Evolutionary conservation across 352 stramenopile genomes (phyloP).

Genomic region (Saprolegnia diclina): DNA sequence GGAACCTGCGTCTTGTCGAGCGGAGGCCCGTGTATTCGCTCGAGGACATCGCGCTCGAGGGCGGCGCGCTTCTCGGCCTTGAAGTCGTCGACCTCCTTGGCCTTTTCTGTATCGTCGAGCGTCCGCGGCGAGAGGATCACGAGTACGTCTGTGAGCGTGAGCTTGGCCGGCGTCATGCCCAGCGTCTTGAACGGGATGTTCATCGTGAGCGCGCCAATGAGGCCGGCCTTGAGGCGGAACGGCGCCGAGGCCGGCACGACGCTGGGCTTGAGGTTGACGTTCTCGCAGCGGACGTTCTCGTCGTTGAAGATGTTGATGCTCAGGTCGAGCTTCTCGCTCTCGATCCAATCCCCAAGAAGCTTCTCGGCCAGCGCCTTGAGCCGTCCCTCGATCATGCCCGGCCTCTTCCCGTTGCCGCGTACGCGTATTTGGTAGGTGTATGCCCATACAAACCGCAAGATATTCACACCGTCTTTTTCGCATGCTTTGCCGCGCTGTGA

Average conservation of each 20-base stretch:
- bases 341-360: conserved; percentile 84
- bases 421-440: neutral
- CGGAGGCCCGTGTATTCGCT: conserved; percentile 68
- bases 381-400: conserved; percentile 71
- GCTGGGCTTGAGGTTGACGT: conserved; percentile 75
- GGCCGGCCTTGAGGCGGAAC: conserved; percentile 81
- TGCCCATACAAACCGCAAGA: neutral
- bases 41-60: conserved; percentile 69
- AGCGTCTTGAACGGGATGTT: conserved; percentile 83
- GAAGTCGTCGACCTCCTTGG: conserved; percentile 29
- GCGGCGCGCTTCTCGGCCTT: conserved; percentile 62
- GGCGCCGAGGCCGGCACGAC: conserved; percentile 76
- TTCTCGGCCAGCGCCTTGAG: conserved; percentile 84
- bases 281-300: conserved; percentile 82
- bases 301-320: conserved; percentile 85
- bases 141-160: conserved; percentile 84
- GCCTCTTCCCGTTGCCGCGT: neutral
- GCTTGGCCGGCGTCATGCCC: conserved; percentile 66
- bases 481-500: neutral
- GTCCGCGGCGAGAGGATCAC: conserved; percentile 65
- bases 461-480: neutral
- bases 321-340: conserved; percentile 78
- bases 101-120: conserved; percentile 55
- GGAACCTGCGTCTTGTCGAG: conserved; percentile 57
- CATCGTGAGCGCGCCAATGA: conserved; percentile 80